Base-by-base conservation (phyloP, 768 basidiomycete genomes). In the Neoboletus subvelutipes region DNA sequence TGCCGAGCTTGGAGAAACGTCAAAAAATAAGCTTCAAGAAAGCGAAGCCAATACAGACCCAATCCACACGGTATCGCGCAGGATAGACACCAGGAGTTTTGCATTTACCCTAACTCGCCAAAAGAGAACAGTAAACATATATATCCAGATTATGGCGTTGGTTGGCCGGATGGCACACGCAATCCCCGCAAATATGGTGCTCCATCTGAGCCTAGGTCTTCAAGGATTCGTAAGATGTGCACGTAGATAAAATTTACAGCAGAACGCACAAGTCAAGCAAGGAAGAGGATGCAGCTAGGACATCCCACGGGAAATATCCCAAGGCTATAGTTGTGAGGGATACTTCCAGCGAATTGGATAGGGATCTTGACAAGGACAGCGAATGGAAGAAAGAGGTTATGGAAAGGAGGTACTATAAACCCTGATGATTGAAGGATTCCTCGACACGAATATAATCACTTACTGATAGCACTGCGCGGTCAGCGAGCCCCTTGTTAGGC, bases 301-400 rank as follows among this genome's bases (percentile, higher is more conserved):
- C 68, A 58, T 81, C 75, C 89, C 89, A 92, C 0, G 89, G 94
- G 73, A 90, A 98, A 66, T 80, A 80, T 13, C 77, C 75, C 54
- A 96, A 79, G 1, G 94, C 95, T 41, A 88, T 72, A 0, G 86
- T 86, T 0, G 90, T 89, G 42, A 98, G 73, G 0, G 92, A 85
- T 0, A 94, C 94, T 67, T 99, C 97, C 28, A 95, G 74, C 13
- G 94, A 95, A 68, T 98, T 99, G 31, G 93, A 95, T 51, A 98
- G 75, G 1, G 94, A 91, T 36, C 97, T 83, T 4, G 94, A 89
- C 26, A 97, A 76, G 1, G 91, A 82, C 51, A 95, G 78, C 0
- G 83, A 84, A 72, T 98, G 83, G 75, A 98, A 98, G 67, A 96
- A 84, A 5, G 92, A 95, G 1, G 87, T 84, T 50, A 96, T 67